Percentiles rank a stretch among this genome's conserved stretches.
Conservation (phyloP, 1,139 yeast genomes). For the Scheffersomyces segobiensis region DNA sequence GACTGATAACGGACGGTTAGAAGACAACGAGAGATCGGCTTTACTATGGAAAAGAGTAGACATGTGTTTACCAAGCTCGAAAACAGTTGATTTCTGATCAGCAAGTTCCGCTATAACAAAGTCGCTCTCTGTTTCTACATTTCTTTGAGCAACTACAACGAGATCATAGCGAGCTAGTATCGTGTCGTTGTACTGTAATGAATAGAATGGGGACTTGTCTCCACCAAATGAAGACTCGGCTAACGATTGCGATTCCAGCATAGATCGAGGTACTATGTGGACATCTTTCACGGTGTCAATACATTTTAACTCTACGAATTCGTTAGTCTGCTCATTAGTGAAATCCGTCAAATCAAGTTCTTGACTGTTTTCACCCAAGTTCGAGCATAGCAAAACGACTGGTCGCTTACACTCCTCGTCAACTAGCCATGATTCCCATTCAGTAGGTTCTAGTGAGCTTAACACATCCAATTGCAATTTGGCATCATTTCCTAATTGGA, state of each 20-base stretch:
- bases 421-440: slow-evolving; percentile 3
- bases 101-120: slow-evolving; percentile 40
- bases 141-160: slow-evolving; percentile 36
- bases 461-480: slow-evolving; percentile 16
- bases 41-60: slow-evolving; percentile 36
- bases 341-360: slow-evolving; percentile 16
- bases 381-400: slow-evolving; percentile 18
- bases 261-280: slow-evolving; percentile 49
- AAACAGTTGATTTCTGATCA: slow-evolving; percentile 19
- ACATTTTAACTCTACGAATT: slow-evolving; percentile 36
- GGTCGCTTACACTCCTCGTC: slow-evolving; percentile 5
- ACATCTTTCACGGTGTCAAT: slow-evolving; percentile 36
- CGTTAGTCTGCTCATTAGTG: slow-evolving; percentile 20
- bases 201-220: slow-evolving; percentile 44
- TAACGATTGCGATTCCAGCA: slow-evolving; percentile 24
- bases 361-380: slow-evolving; percentile 1
- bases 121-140: slow-evolving; percentile 25
- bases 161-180: slow-evolving; percentile 43
- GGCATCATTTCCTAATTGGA: slow-evolving; percentile 7
- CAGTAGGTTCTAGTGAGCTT: slow-evolving; percentile 11
- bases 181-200: slow-evolving; percentile 38
- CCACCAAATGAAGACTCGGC: slow-evolving; percentile 58
- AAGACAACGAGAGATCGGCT: slow-evolving; percentile 41
- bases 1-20: slow-evolving; percentile 45
- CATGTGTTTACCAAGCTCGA: slow-evolving; percentile 31